Base-by-base conservation (phyloP, 306 rosid species). In the Astragalus glycyphyllos region DNA sequence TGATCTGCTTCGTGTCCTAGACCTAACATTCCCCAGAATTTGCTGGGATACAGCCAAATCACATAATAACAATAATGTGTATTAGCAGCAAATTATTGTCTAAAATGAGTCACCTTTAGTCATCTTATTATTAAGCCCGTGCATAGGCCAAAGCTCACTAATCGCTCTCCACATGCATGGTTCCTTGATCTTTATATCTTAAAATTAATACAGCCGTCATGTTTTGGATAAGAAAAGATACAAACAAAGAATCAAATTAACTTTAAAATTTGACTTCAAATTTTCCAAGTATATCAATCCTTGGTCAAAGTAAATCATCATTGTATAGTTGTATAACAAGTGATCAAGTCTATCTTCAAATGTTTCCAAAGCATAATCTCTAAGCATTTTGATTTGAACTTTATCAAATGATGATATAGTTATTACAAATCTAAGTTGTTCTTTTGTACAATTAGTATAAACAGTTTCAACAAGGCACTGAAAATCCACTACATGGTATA, bases 1-100 rank as follows among this genome's bases (percentile, higher is more conserved):
- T 70, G 54, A 70, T 71, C 78, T 60, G 48, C 71, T 60, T 81
- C 42, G 78, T 77, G 86, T 60, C 20, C 10, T 82, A 67, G 8
- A 72, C 80, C 80, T 77, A 68, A 58, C 59, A 62, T 42, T 20
- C 40, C 15, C 44, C 7, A 29, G 29, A 55, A 47, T 26, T 26
- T 60, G 50, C 53, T 45, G 12, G 58, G 69, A 64, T 53, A 63
- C 14, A 44, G 58, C 46, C 35, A 57, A 37, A 16, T 45, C 29
- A 34, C 40, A 35, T 35, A 6, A 35, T 26, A 26, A 26, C 31
- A 26, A 26, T 26, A 26, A 26, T 26, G 3, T 26, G 31, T 26
- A 35, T 5, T 5, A 35, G 7, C 8, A 35, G 40, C 4, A 35
- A 35, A 61, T 40, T 56, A 34, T 42, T 31, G 58, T 46, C 11